A percentile compares a stretch with the other conserved stretches of the same genome.
Conservation (phyloP, 176 grass and related monocot genomes). For the Coix lacrymajobi region DNA sequence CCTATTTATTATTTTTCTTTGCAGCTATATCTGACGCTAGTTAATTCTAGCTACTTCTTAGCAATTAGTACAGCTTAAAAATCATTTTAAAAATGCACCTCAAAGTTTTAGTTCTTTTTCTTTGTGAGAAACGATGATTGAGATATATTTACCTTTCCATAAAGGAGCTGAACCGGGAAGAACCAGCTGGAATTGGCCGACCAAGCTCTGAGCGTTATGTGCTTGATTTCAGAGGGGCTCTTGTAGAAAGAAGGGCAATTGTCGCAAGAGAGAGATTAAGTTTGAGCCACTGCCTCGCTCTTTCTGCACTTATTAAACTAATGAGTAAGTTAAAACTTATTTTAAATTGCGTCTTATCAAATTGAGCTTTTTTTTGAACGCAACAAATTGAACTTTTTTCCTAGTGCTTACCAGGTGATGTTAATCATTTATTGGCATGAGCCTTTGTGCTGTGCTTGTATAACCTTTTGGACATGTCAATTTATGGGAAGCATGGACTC, state of each 20-base stretch:
- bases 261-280: slow-evolving; percentile 84
- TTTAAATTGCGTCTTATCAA: background rate
- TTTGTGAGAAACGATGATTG: background rate
- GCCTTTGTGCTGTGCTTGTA: background rate
- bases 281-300: slow-evolving; percentile 92
- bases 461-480: background rate
- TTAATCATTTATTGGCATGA: slow-evolving; percentile 15
- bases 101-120: slow-evolving; percentile 10
- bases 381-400: too few species aligned
- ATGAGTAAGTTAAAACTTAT: slow-evolving; percentile 56
- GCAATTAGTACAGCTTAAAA: background rate
- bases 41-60: background rate
- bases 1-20: background rate
- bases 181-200: slow-evolving; percentile 68
- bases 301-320: slow-evolving; percentile 67
- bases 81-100: background rate
- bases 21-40: background rate
- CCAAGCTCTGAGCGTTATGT: slow-evolving; percentile 76
- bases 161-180: slow-evolving; percentile 83
- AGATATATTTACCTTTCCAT: slow-evolving; percentile 3
- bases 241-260: slow-evolving; percentile 81
- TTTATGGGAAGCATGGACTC: slow-evolving; percentile 4
- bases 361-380: too few species aligned
- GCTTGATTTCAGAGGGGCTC: slow-evolving; percentile 83
- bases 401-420: background rate